phyloP scores from a whole-genome alignment of 2,329 filamentous ascomycete genomes.

The Cordyceps militaris region DNA sequence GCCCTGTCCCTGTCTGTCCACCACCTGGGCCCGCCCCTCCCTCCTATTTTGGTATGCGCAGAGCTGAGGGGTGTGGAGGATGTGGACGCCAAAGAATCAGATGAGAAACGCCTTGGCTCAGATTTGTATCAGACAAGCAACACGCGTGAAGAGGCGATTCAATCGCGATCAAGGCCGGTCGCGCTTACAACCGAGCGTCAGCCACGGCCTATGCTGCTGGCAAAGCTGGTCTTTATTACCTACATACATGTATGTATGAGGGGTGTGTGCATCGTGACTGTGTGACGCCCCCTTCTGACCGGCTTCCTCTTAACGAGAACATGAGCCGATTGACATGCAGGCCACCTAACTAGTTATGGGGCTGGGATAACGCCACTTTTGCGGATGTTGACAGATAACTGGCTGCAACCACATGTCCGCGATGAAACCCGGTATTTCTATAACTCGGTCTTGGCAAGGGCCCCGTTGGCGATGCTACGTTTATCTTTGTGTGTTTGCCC shows the following conservation, averaged over 20 bases:
- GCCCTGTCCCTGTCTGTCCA: background rate
- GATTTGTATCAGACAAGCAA: background rate
- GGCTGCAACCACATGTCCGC: background rate
- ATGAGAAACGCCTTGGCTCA: constrained; percentile 5
- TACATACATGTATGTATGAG: background rate
- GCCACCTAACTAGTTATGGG: background rate
- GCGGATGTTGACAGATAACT: constrained; percentile 2
- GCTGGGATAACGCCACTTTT: background rate
- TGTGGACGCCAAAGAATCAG: background rate
- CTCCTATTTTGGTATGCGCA: background rate
- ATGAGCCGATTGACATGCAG: background rate
- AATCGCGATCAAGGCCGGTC: background rate
- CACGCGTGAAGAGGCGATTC: background rate
- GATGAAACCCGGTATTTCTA: background rate
- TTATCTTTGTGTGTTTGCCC: background rate
- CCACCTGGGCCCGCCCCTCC: constrained; percentile 4
- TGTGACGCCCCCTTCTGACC: background rate
- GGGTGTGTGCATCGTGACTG: background rate
- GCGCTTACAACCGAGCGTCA: background rate
- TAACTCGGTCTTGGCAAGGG: background rate
- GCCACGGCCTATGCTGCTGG: background rate
- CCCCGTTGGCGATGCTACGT: background rate
- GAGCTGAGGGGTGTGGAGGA: background rate
- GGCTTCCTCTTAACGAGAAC: background rate
- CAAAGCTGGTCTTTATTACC: too few relatives aligned